Evolutionary conservation across 495 filamentous ascomycete genomes (phyloP).

Genomic region (Hypoxylon cercidicola): DNA sequence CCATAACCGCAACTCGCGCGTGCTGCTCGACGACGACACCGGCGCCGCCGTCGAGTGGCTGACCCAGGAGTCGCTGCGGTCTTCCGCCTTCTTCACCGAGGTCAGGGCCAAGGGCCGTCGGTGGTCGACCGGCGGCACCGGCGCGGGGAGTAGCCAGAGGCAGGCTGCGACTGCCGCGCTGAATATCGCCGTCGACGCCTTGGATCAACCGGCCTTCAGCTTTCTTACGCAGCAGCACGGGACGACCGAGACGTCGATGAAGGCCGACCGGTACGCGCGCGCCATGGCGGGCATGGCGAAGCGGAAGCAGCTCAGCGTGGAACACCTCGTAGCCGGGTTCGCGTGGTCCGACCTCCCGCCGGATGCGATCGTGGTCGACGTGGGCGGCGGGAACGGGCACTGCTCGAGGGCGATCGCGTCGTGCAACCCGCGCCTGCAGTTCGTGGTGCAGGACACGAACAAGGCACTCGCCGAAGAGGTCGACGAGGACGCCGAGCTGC

Average conservation of each 20-base stretch:
- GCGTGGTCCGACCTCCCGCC: conserved; percentile 23
- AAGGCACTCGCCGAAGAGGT: conserved; percentile 26
- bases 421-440: conserved; percentile 42
- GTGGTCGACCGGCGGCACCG: conserved; percentile 23
- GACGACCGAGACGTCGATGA: conserved; percentile 26
- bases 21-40: conserved; percentile 48
- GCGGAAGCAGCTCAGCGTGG: conserved; percentile 35
- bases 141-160: neutral
- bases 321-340: conserved; percentile 35
- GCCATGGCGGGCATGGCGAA: conserved; percentile 43
- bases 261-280: conserved; percentile 36
- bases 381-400: conserved; percentile 54
- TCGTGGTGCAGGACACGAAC: conserved; percentile 50
- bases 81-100: conserved; percentile 38
- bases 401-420: conserved; percentile 45
- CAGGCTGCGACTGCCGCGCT: conserved; percentile 12
- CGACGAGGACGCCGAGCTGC: neutral
- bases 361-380: conserved; percentile 46
- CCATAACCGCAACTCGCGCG: conserved; percentile 49
- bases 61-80: conserved; percentile 35
- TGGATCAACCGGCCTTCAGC: conserved; percentile 22
- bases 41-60: conserved; percentile 39
- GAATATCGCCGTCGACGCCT: conserved; percentile 4
- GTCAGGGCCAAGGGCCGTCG: conserved; percentile 23
- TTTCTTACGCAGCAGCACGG: conserved; percentile 22